Evolutionary conservation across 306 rosid species (phyloP).

Genomic region (Benincasa hispida): DNA sequence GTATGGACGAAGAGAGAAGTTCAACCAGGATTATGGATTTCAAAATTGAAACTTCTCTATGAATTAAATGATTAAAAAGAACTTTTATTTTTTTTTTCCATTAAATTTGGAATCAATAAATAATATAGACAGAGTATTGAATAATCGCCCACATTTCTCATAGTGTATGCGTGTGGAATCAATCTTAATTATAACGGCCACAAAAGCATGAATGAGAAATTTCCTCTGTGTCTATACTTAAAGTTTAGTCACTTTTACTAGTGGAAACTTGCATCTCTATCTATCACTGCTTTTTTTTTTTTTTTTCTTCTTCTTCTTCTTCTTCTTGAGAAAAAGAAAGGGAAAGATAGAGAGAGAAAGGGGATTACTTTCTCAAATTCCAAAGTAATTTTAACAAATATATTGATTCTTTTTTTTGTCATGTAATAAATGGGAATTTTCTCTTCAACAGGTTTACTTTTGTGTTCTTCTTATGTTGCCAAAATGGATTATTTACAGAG

Average conservation of each 20-base stretch:
- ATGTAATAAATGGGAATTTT: neutral
- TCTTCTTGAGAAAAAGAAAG: neutral
- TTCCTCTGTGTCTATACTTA: neutral
- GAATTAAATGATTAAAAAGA: neutral
- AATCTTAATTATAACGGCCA: neutral
- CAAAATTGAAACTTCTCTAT: neutral
- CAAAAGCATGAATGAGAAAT: slow-evolving; percentile 9
- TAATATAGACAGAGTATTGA: neutral
- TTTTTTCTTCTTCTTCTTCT: too few relatives aligned
- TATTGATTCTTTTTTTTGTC: neutral
- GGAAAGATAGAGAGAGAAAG: neutral
- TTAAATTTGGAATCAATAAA: neutral
- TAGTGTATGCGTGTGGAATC: slow-evolving; percentile 10
- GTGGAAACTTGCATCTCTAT: neutral
- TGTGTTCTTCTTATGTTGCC: neutral
- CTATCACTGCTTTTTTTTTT: neutral
- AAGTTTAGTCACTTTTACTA: neutral
- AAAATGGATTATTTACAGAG: slow-evolving; percentile 8
- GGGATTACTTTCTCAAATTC: slow-evolving; percentile 3
- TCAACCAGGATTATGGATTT: neutral
- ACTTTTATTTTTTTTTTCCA: neutral
- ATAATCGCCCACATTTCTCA: neutral
- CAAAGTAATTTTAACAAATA: slow-evolving; percentile 1
- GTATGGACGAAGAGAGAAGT: neutral
- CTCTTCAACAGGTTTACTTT: neutral